phyloP scores from a whole-genome alignment of 306 rosid genomes.

The Vigna radiata region DNA sequence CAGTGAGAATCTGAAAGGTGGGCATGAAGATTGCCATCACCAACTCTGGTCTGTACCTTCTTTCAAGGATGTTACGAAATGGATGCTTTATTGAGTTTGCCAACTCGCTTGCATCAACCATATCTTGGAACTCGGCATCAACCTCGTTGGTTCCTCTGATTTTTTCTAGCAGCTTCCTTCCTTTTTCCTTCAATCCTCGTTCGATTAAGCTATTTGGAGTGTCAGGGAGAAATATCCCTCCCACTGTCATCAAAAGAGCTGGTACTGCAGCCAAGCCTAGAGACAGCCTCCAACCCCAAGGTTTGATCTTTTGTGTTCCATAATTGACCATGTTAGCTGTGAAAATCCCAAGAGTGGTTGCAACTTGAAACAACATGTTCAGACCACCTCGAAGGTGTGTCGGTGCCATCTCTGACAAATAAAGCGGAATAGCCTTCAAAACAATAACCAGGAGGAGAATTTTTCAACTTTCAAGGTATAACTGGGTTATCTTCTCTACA shows the following conservation, averaged over 20 bases:
- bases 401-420: constrained; percentile 95
- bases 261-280: constrained; percentile 82
- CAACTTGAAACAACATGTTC: constrained; percentile 96
- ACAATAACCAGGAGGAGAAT: constrained; percentile 42
- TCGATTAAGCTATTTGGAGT: constrained; percentile 93
- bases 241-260: constrained; percentile 76
- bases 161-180: constrained; percentile 66
- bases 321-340: constrained; percentile 88
- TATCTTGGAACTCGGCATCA: constrained; percentile 84
- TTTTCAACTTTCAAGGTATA: constrained; percentile 35
- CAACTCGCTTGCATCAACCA: constrained; percentile 78
- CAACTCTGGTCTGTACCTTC: constrained; percentile 73
- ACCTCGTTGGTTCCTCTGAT: constrained; percentile 79
- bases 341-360: constrained; percentile 88
- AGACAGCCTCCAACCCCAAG: constrained; percentile 98
- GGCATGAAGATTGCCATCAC: constrained; percentile 94
- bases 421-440: constrained; percentile 87
- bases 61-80: constrained; percentile 73
- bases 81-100: constrained; percentile 74
- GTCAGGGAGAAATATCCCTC: constrained; percentile 87
- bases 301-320: constrained; percentile 76
- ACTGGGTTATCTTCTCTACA: constrained; percentile 33
- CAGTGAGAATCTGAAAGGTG: constrained; percentile 83
- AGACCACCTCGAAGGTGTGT: constrained; percentile 89
- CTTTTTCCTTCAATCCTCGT: constrained; percentile 63